Evolutionary conservation across 345 rosid genomes (phyloP), one percentile per base, ranked within the genome.

Genomic region (Dovyalis caffra): DNA sequence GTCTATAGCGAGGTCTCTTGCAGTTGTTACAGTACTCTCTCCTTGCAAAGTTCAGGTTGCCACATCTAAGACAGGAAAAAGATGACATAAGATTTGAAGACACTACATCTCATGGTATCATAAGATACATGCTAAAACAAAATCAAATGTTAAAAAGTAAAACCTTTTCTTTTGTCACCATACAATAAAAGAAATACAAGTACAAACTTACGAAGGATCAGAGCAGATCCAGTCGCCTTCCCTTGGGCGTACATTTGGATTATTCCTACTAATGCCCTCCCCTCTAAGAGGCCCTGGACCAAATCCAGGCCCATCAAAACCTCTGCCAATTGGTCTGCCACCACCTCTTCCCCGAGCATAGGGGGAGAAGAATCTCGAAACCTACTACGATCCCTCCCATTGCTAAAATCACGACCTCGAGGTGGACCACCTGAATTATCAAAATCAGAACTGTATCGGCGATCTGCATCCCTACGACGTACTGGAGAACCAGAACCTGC

Each of bases 201-300:
- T 21, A 40, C 6, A 34, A 40, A 84, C 97, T 89, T 86, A 91
- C 94, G 37, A 31, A 58, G 90, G 86, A 84, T 91, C 89, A 2
- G 82, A 71, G 80, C 97, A 95, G 70, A 82, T 74, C 99, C 97
- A 92, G 76, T 95, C 97, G 64, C 97, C 99, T 74, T 92, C 97
- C 85, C 97, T 91, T 53, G 99, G 97, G 28, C 89, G 90, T 62
- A 95, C 90, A 65, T 91, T 95, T 58, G 95, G 86, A 64, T 84
- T 85, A 73, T 87, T 91, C 86, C 91, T 82, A 72, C 71, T 68
- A 74, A 80, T 12, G 20, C 79, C 83, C 38, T 90, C 92, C 43
- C 86, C 89, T 81, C 82, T 84, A 28, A 84, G 68, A 57, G 87
- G 83, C 57, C 88, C 90, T 67, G 86, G 86, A 69, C 87, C 89